A percentile compares a stretch with the other conserved stretches of the same genome.
Evolutionary conservation across 2,329 filamentous ascomycete species (phyloP).

Genomic region (Penicillium sp.): DNA sequence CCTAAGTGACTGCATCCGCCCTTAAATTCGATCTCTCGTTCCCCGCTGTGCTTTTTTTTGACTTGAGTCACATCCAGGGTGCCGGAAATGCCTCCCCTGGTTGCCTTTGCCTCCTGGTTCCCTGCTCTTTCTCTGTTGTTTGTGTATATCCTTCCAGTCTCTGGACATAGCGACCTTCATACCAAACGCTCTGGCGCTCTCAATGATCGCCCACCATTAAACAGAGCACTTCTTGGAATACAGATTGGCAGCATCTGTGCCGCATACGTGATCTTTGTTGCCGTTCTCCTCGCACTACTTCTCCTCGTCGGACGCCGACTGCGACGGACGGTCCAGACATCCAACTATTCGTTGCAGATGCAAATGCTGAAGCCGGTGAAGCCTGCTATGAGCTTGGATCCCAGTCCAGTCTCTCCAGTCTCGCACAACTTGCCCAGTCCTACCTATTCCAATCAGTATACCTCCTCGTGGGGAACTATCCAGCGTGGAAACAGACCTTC

Average conservation of each 20-base stretch:
- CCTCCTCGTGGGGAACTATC: slow-evolving; percentile 44
- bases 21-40: slow-evolving; percentile 17
- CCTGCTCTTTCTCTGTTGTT: slow-evolving; percentile 60
- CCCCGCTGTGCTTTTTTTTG: slow-evolving; percentile 13
- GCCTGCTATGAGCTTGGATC: slow-evolving; percentile 33
- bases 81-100: slow-evolving; percentile 24
- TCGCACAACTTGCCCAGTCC: slow-evolving; percentile 39
- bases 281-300: slow-evolving; percentile 71
- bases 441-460: slow-evolving; percentile 40
- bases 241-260: slow-evolving; percentile 84
- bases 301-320: slow-evolving; percentile 65
- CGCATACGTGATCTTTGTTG: slow-evolving; percentile 77
- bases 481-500: slow-evolving; percentile 36
- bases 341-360: slow-evolving; percentile 57
- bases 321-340: slow-evolving; percentile 56
- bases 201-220: slow-evolving; percentile 48
- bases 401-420: slow-evolving; percentile 40
- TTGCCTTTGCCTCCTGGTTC: slow-evolving; percentile 48
- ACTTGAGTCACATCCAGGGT: slow-evolving; percentile 10
- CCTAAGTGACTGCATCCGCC: slow-evolving; percentile 16
- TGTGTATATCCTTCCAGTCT: slow-evolving; percentile 23
- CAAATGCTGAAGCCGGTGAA: slow-evolving; percentile 59
- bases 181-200: slow-evolving; percentile 55
- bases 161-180: slow-evolving; percentile 11
- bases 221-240: slow-evolving; percentile 71